phyloP scores from a whole-genome alignment of 2,329 filamentous ascomycete species.

The Biscogniauxia marginata region DNA sequence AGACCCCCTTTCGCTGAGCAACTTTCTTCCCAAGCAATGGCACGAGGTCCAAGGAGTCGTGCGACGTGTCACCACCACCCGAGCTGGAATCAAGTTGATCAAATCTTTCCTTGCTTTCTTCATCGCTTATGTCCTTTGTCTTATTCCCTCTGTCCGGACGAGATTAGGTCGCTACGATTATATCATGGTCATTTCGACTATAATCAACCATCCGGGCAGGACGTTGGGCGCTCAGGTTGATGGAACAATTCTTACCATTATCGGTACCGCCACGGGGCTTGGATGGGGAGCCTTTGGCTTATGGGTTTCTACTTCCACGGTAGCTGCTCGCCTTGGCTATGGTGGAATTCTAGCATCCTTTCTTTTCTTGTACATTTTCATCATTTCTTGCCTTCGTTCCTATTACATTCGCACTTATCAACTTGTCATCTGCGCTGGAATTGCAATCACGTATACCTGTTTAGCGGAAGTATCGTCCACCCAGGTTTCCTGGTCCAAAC shows the following conservation, averaged over 20 bases:
- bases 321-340: constrained; percentile 45
- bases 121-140: constrained; percentile 54
- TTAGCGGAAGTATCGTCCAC: constrained; percentile 47
- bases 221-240: constrained; percentile 58
- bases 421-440: constrained; percentile 52
- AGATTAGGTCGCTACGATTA: constrained; percentile 56
- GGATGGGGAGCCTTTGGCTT: constrained; percentile 56
- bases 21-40: constrained; percentile 48
- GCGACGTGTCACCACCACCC: constrained; percentile 44
- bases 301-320: constrained; percentile 51
- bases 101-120: constrained; percentile 59
- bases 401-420: constrained; percentile 58
- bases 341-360: constrained; percentile 57
- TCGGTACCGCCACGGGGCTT: constrained; percentile 53
- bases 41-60: constrained; percentile 43
- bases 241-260: constrained; percentile 50
- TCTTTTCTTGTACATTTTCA: constrained; percentile 51
- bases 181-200: constrained; percentile 55
- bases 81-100: constrained; percentile 49
- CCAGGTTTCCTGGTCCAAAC: constrained; percentile 47
- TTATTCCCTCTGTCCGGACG: constrained; percentile 46
- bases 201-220: constrained; percentile 57
- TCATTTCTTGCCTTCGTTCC: constrained; percentile 52
- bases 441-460: constrained; percentile 53
- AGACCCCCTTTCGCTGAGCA: constrained; percentile 45